Evolutionary conservation across 495 filamentous ascomycete genomes (phyloP).

Genomic region (Cudoniella acicularis): DNA sequence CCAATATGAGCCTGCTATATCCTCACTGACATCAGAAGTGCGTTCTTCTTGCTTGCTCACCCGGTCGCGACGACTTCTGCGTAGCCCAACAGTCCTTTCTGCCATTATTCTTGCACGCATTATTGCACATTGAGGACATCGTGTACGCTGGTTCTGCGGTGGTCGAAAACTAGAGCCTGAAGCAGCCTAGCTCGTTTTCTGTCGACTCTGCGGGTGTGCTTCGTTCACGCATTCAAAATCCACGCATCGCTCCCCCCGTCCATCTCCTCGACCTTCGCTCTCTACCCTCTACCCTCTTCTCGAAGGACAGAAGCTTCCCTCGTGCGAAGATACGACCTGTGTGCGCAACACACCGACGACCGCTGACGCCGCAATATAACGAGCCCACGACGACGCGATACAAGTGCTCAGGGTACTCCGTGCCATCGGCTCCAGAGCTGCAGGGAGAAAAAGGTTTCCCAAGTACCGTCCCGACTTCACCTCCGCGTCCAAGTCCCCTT

Average conservation of each 20-base stretch:
- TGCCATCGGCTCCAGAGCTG: not conserved
- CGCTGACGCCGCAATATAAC: too few relatives aligned
- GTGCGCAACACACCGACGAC: too few relatives aligned
- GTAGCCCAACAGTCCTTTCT: too few relatives aligned
- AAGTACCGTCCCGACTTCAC: slow-evolving; percentile 6
- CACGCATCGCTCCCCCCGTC: not conserved
- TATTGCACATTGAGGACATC: too few relatives aligned
- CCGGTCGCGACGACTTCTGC: too few relatives aligned
- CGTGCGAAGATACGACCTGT: too few relatives aligned
- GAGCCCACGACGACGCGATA: too few relatives aligned
- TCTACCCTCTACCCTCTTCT: not conserved
- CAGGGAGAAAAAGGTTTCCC: not conserved
- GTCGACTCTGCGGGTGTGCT: not conserved
- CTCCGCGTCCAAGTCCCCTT: slow-evolving; percentile 8
- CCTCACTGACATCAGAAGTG: too few relatives aligned
- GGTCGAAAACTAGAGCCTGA: not conserved
- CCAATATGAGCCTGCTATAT: too few relatives aligned
- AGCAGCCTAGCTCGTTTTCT: not conserved
- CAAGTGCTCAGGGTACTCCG: not conserved
- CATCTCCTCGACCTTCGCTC: not conserved
- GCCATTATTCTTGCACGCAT: too few relatives aligned
- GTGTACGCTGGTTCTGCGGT: too few relatives aligned
- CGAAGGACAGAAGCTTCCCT: not conserved
- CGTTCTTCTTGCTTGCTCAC: too few relatives aligned
- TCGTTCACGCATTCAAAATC: not conserved